Conservation (phyloP, 78 protist species). For the Protostelium mycophagum region DNA sequence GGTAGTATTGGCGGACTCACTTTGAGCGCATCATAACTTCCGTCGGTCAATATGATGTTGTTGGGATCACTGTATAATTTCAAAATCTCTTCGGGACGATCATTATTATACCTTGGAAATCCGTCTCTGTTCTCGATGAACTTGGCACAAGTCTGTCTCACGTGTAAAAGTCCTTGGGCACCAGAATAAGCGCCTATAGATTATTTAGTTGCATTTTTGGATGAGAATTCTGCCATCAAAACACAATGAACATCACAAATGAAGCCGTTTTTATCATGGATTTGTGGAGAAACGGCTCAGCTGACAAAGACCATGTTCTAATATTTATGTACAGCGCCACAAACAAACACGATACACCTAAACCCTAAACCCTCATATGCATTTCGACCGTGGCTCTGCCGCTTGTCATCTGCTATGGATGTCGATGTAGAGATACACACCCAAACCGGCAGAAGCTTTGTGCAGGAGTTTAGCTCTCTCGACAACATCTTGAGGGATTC, state of each 20-base stretch:
- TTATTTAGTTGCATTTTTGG: not conserved
- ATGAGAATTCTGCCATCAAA: no score
- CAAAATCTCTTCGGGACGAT: not conserved
- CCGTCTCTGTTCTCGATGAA: conserved; percentile 86
- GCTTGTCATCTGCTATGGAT: no score
- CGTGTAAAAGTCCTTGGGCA: conserved; percentile 76
- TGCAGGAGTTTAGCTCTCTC: not conserved
- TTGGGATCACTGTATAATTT: conserved; percentile 46
- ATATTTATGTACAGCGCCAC: no score
- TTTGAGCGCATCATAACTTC: conserved; percentile 89
- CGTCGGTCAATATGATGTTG: conserved; percentile 95
- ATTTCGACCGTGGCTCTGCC: no score
- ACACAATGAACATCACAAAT: no score
- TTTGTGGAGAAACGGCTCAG: no score
- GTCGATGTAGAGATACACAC: not conserved
- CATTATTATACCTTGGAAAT: not conserved
- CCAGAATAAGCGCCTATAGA: conserved; percentile 92
- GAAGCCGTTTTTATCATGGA: no score
- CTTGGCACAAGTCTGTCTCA: conserved; percentile 83
- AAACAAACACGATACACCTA: no score
- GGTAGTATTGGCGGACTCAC: not conserved
- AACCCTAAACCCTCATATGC: no score
- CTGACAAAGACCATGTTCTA: no score
- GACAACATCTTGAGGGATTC: not conserved
- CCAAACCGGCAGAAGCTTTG: not conserved